Evolutionary conservation across 768 basidiomycete genomes (phyloP), one percentile per base, ranked within the genome.

Genomic region (Naganishia vaughanmartiniae): DNA sequence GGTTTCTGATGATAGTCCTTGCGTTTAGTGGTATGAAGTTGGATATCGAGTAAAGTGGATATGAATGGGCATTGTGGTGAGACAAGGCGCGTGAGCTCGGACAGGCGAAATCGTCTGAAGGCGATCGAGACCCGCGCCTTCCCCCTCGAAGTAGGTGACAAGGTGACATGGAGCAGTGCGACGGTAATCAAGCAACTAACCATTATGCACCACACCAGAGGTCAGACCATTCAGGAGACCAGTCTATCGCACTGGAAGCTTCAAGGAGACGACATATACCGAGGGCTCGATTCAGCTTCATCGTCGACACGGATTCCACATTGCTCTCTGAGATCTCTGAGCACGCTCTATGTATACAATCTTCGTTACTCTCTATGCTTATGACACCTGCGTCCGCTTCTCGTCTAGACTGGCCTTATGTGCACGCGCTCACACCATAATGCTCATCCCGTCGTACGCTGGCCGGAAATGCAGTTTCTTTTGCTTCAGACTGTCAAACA

Each of bases 381-480:
- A 54, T 30, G n/a, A 54, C 11, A 54, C 10, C 53, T 15, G 9
- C 24, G 4, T 26, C 53, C n/a, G n/a, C n/a, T n/a, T n/a, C n/a
- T n/a, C 53, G 1, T 54, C 24, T 54, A 24, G n/a, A 24, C 28
- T 24, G 10, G 24, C 6, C n/a, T 24, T 17, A 11, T 7, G 42
- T 42, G 7, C 42, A 15, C 10, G 42, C 42, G 6, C 15, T 54
- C 15, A 24, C 19, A 56, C 6, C 55, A 30, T 33, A 11, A 56
- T 33, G 19, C 28, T 58, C 57, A 58, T 58, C 4, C 57, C 57
- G 34, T 58, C 57, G 34, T n/a, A 58, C 6, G 34, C 39, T 9
- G 57, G 57, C 2, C 57, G 57, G 21, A 58, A 58, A 39, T 58
- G 57, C 57, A 28, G 15, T 17, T 58, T 58, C 57, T 58, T 58